Conservation (phyloP, 768 basidiomycete genomes). For the Mycena vitilis region DNA sequence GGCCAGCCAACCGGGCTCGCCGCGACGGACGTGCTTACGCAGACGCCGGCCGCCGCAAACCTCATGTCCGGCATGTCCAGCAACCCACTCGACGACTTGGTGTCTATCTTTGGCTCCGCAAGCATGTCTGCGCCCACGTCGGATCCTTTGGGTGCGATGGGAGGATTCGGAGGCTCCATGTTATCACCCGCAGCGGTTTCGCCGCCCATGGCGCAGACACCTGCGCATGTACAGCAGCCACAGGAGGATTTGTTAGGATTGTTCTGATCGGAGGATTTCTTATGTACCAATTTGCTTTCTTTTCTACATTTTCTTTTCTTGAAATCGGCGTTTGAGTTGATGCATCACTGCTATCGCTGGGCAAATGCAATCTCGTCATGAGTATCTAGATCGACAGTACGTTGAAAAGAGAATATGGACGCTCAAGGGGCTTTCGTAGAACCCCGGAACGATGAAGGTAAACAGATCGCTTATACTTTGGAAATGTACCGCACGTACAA, state of each 20-base stretch:
- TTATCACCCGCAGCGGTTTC: slow-evolving; percentile 31
- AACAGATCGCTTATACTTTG: too few species aligned
- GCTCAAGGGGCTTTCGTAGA: too few species aligned
- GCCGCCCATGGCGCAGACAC: slow-evolving; percentile 33
- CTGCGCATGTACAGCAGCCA: slow-evolving; percentile 45
- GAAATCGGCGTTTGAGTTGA: too few species aligned
- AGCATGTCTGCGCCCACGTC: slow-evolving; percentile 43
- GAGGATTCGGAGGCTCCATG: slow-evolving; percentile 30
- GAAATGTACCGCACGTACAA: too few species aligned
- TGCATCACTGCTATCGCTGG: too few species aligned
- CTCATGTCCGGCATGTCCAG: slow-evolving; percentile 83
- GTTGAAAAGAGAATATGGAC: too few species aligned
- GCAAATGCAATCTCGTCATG: too few species aligned
- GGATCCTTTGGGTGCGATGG: slow-evolving; percentile 24
- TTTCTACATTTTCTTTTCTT: too few species aligned
- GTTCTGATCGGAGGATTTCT: slow-evolving; percentile 50
- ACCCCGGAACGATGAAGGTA: too few species aligned
- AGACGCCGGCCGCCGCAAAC: slow-evolving; percentile 75
- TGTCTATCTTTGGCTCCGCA: slow-evolving; percentile 86
- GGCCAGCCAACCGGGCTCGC: slow-evolving; percentile 81
- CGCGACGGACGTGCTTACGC: slow-evolving; percentile 78
- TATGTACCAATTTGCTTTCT: slow-evolving; percentile 26
- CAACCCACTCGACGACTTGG: slow-evolving; percentile 93
- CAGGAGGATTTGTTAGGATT: slow-evolving; percentile 65
- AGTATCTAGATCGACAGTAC: too few species aligned